A percentile compares a stretch with the other conserved stretches of the same genome.
phyloP scores from a whole-genome alignment of 352 stramenopile genomes.

The Phytopythium ostracodes region DNA sequence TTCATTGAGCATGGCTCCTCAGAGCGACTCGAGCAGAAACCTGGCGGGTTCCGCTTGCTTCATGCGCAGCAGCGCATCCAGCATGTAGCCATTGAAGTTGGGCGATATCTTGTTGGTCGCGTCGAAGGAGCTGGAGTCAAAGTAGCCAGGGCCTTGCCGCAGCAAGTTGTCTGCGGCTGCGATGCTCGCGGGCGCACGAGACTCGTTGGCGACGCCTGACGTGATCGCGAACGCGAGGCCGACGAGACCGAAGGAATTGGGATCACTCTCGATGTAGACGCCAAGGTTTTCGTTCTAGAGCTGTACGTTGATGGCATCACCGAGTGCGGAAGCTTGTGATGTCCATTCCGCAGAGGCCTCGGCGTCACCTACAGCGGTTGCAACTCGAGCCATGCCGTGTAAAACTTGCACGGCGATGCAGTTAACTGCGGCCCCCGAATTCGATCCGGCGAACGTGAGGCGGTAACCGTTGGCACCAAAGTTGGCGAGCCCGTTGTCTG shows the following conservation, averaged over 20 bases:
- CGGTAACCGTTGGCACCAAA: slow-evolving; percentile 13
- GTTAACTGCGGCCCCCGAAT: slow-evolving; percentile 16
- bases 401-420: slow-evolving; percentile 18
- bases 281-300: slow-evolving; percentile 23
- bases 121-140: slow-evolving; percentile 17
- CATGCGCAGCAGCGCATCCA: slow-evolving; percentile 16
- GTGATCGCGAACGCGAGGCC: slow-evolving; percentile 21
- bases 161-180: slow-evolving; percentile 6
- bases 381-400: slow-evolving; percentile 16
- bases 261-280: slow-evolving; percentile 15
- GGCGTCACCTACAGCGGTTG: slow-evolving; percentile 11
- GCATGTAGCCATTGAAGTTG: slow-evolving; percentile 26
- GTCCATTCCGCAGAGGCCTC: slow-evolving; percentile 13
- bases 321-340: slow-evolving; percentile 8
- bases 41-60: slow-evolving; percentile 16
- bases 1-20: slow-evolving; percentile 26
- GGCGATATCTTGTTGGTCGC: slow-evolving; percentile 16
- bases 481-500: slow-evolving; percentile 15
- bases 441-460: slow-evolving; percentile 10
- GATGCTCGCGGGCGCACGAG: slow-evolving; percentile 12
- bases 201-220: slow-evolving; percentile 20
- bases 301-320: slow-evolving; percentile 18
- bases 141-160: slow-evolving; percentile 14
- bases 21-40: slow-evolving; percentile 23
- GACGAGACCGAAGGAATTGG: slow-evolving; percentile 17